Base-by-base conservation (phyloP, 331 rosid species). In the Malus hybrid region DNA sequence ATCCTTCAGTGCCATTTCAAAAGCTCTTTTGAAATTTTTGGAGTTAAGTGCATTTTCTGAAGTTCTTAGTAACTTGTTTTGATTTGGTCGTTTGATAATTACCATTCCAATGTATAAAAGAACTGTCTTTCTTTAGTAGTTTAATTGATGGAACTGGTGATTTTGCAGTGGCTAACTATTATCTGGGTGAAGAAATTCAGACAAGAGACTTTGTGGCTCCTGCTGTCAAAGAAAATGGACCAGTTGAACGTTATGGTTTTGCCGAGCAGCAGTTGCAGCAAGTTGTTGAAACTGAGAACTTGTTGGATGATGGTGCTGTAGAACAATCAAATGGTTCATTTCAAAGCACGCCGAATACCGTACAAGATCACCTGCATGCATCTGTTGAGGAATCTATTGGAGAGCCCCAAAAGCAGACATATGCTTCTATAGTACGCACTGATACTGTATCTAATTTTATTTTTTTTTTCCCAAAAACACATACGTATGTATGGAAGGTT, bases 331-430 rank as follows among this genome's bases (percentile, higher is more conserved):
- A 86, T 72, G 89, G 90, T 64, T 79, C 88, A 29, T 83, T 86
- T 84, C 97, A 88, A 81, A 81, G 81, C 71, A 57, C 83, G 5
- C 82, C 73, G 82, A 86, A 78, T 81, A 69, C 77, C 32, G 75
- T 83, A 61, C 95, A 80, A 81, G 93, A 93, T 74, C 88, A 84
- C 66, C 75, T 77, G 48, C 85, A 87, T 66, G 77, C 84, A 50
- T 77, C 95, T 71, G 92, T 87, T 63, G 99, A 89, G 62, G 97
- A 91, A 79, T 76, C 90, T 73, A 64, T 82, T n/a, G 99, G 87
- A 79, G 97, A 92, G 87, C 95, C 93, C 57, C 97, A 86, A 77
- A 94, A 90, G 87, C 99, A 90, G 79, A 94, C 99, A 60, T 94
- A 94, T 73, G 99, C 99, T 64, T 91, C 99, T 61, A 92, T 94